Base-by-base conservation (phyloP, 129 eudicot species). In the Smallanthus sonchifolius region DNA sequence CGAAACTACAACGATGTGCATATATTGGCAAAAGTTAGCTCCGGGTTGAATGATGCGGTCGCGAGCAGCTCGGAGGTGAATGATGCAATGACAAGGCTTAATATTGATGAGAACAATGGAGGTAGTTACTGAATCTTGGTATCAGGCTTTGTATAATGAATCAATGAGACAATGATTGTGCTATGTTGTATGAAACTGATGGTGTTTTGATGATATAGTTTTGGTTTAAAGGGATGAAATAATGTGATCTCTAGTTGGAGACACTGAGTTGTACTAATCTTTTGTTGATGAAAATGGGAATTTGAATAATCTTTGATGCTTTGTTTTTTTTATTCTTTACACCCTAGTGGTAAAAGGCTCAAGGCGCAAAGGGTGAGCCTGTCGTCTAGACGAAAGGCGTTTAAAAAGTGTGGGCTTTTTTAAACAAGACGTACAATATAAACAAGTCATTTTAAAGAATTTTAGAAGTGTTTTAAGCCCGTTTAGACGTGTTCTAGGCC, bases 1-100 rank as follows among this genome's bases (percentile, higher is more conserved):
- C 84, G 92, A 79, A 87, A 85, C 80, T 90, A 88, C 30, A 86
- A 85, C 4, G 98, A 93, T 75, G 87, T 89, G 0, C 54, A 62
- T 60, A 81, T 84, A 11, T 59, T 93, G 79, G 98, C 91, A 0
- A 80, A 88, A 85, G 87, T 69, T 1, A 85, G 95, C 67, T 80
- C 88, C n/a, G 95, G 95, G 19, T 84, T 92, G 70, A 86, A 69
- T 65, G 92, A 87, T 57, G 83, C 79, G 0, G 86, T 40, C 3
- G 16, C 55, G 15, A 65, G 69, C 4, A 74, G 87, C 55, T 80
- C 87, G 20, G 93, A 86, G 49, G 80, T 92, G 84, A 84, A 66
- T 69, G 92, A 87, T 34, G 88, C 84, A 1, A 82, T 92, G 85
- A 75, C 84, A 5, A 86, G 89, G 19, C 17, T 87, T 54, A 89